Evolutionary conservation across 2,329 filamentous ascomycete species (phyloP).

Genomic region (Penicillium hesseltinei): DNA sequence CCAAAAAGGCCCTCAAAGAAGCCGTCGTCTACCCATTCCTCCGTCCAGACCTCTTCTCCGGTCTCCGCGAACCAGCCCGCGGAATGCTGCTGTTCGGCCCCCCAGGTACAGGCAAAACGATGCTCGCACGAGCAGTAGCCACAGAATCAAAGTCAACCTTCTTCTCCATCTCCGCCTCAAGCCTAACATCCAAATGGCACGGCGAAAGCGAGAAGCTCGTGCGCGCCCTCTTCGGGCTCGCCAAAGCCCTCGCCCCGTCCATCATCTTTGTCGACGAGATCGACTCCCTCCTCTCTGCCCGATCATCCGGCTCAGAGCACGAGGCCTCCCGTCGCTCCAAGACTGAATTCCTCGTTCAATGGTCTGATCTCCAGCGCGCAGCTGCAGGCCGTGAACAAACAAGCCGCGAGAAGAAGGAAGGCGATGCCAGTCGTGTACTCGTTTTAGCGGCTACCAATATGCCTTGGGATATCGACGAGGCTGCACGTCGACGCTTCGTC

Average conservation of each 20-base stretch:
- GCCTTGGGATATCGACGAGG: slow-evolving; percentile 97
- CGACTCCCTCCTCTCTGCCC: slow-evolving; percentile 82
- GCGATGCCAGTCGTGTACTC: slow-evolving; percentile 83
- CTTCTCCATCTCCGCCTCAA: slow-evolving; percentile 94
- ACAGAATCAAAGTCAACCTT: slow-evolving; percentile 94
- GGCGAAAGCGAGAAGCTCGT: slow-evolving; percentile 97
- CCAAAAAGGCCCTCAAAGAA: slow-evolving; percentile 89
- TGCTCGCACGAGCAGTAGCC: slow-evolving; percentile 90
- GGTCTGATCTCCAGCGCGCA: slow-evolving; percentile 89
- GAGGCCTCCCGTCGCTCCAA: slow-evolving; percentile 93
- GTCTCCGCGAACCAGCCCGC: slow-evolving; percentile 84
- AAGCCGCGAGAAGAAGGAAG: slow-evolving; percentile 63
- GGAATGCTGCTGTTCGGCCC: slow-evolving; percentile 97
- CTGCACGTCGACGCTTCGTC: slow-evolving; percentile 85
- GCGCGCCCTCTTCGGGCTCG: slow-evolving; percentile 83
- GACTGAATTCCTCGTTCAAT: slow-evolving; percentile 96
- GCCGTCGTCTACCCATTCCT: slow-evolving; percentile 96
- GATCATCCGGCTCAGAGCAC: slow-evolving; percentile 76
- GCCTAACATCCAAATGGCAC: slow-evolving; percentile 90
- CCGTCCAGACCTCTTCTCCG: slow-evolving; percentile 92
- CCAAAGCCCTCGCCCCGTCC: slow-evolving; percentile 82
- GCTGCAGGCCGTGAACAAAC: slow-evolving; percentile 75
- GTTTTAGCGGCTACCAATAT: slow-evolving; percentile 94
- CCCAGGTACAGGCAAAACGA: slow-evolving; percentile 97
- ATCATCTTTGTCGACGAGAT: slow-evolving; percentile 99